phyloP scores from a whole-genome alignment of 2,329 filamentous ascomycete species.

The Alternaria triticina region DNA sequence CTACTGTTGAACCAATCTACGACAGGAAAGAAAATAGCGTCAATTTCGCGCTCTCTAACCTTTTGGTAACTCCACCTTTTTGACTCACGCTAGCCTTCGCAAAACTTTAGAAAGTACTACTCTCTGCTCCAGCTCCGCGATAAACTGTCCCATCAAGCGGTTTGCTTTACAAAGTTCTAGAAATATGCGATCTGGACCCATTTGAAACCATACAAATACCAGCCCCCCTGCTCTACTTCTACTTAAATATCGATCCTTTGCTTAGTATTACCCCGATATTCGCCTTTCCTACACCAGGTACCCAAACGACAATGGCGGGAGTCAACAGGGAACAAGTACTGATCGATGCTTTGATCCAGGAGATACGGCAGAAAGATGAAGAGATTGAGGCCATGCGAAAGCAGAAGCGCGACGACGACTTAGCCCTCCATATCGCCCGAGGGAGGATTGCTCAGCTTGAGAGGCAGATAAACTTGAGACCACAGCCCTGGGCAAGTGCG shows the following conservation, averaged over 20 bases:
- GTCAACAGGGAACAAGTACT: neutral
- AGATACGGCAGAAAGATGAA: neutral
- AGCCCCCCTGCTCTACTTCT: neutral
- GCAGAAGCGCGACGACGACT: neutral
- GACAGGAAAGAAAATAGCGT: neutral
- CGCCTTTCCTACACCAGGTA: neutral
- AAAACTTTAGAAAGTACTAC: neutral
- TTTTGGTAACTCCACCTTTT: neutral
- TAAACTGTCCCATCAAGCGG: neutral
- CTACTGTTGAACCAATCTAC: neutral
- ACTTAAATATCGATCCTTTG: neutral
- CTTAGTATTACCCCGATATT: neutral
- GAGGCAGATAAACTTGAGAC: neutral
- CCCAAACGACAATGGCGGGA: neutral
- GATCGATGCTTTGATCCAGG: neutral
- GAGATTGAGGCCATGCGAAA: neutral
- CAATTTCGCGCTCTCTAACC: neutral
- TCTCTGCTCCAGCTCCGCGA: neutral
- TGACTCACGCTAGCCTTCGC: neutral
- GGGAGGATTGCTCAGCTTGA: neutral
- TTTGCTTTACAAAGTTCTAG: neutral
- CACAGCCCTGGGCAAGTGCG: neutral
- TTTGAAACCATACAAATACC: neutral
- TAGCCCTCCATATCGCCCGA: neutral
- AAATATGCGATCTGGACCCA: neutral